Evolutionary conservation across 2,329 filamentous ascomycete genomes (phyloP).

Genomic region (Ophiocordyceps australis): DNA sequence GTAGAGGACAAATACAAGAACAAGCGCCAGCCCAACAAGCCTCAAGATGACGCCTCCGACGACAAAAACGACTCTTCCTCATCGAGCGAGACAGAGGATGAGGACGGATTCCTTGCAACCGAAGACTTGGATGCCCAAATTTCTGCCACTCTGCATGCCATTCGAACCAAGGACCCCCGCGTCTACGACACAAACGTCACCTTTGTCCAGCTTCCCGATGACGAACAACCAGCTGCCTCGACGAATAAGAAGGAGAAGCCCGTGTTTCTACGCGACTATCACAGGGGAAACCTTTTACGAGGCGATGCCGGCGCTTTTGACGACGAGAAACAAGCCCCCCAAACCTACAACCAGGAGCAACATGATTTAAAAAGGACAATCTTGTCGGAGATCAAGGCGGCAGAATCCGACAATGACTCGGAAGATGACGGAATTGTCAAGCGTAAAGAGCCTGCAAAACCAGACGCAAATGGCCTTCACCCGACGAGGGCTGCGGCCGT

Average conservation of each 20-base stretch:
- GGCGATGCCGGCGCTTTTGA: conserved; percentile 45
- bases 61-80: conserved; percentile 41
- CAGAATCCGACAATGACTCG: conserved; percentile 22
- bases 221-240: conserved; percentile 13
- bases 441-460: conserved; percentile 38
- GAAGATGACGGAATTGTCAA: conserved; percentile 47
- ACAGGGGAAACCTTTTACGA: conserved; percentile 71
- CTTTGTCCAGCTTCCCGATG: conserved; percentile 57
- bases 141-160: conserved; percentile 68
- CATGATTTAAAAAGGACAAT: conserved; percentile 63
- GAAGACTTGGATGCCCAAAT: conserved; percentile 76
- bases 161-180: conserved; percentile 76
- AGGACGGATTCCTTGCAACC: conserved; percentile 74
- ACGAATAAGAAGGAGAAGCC: conserved; percentile 59
- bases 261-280: conserved; percentile 76
- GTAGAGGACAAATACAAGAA: conserved; percentile 74
- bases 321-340: conserved; percentile 35
- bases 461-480: conserved; percentile 28
- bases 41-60: no score
- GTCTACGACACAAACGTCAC: conserved; percentile 67
- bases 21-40: conserved; percentile 21
- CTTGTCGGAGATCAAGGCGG: conserved; percentile 62
- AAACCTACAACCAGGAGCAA: conserved; percentile 79
- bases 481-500: conserved; percentile 30
- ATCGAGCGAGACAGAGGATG: conserved; percentile 72